phyloP scores from a whole-genome alignment of 2,329 filamentous ascomycete genomes.

The Colletotrichum theobromicola region DNA sequence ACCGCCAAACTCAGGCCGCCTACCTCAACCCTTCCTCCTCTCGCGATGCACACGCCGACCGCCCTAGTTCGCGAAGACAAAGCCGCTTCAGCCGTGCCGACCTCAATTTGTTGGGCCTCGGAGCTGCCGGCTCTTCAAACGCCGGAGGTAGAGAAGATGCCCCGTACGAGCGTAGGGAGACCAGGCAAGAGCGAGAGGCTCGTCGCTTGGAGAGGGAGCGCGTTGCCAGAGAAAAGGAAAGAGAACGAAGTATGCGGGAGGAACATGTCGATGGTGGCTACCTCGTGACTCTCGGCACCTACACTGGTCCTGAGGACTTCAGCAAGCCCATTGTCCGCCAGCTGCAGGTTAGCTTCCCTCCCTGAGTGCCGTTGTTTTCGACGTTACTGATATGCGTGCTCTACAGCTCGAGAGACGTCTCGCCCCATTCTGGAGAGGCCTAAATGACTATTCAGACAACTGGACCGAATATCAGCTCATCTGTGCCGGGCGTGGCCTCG shows the following conservation, averaged over 20 bases:
- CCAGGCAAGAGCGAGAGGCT: conserved; percentile 88
- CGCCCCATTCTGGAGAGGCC: conserved; percentile 93
- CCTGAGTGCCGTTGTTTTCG: conserved; percentile 29
- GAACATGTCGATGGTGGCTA: conserved; percentile 95
- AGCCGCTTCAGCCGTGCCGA: conserved; percentile 46
- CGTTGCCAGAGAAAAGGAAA: conserved; percentile 75
- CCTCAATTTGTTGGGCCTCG: conserved; percentile 50
- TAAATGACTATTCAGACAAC: conserved; percentile 85
- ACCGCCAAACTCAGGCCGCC: conserved; percentile 14
- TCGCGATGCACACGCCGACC: not conserved
- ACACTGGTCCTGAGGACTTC: conserved; percentile 92
- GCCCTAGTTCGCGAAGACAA: conserved; percentile 15
- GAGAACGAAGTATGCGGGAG: conserved; percentile 87
- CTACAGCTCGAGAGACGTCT: conserved; percentile 86
- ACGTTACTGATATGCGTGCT: not conserved
- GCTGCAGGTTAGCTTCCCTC: conserved; percentile 71
- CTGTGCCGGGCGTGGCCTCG: conserved; percentile 82
- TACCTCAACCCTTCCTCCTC: conserved; percentile 4
- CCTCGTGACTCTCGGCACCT: conserved; percentile 91
- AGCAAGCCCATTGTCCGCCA: conserved; percentile 88
- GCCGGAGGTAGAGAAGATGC: conserved; percentile 43
- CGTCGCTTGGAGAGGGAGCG: conserved; percentile 85
- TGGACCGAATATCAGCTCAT: conserved; percentile 98
- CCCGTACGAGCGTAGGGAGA: conserved; percentile 76
- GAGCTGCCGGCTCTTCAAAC: conserved; percentile 38